Conservation (phyloP, 768 basidiomycete genomes). For the Gelatoporia subvermispora region DNA sequence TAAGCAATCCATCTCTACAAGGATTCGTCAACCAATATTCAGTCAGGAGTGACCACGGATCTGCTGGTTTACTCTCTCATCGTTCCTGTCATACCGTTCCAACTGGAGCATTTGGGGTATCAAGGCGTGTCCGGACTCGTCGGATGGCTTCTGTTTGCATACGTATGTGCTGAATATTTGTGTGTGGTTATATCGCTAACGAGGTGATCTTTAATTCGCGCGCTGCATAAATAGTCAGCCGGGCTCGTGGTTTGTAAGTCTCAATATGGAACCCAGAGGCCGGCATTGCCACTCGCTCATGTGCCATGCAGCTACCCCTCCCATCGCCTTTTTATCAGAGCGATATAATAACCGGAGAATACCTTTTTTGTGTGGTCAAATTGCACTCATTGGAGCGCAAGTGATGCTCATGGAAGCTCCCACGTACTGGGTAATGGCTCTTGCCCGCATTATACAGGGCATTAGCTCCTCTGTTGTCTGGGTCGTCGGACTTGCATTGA, state of each 20-base stretch:
- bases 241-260: conserved; percentile 28
- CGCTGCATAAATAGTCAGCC: no score
- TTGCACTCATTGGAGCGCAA: conserved; percentile 30
- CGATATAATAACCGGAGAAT: conserved; percentile 26
- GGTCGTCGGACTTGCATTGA: conserved; percentile 34
- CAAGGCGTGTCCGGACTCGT: conserved; percentile 27
- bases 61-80: conserved; percentile 34
- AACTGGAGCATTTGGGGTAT: conserved; percentile 31
- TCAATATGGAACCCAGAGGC: no score
- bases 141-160: conserved; percentile 38
- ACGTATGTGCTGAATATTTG: conserved; percentile 21
- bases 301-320: conserved; percentile 27
- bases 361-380: conserved; percentile 27
- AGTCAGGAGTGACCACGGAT: conserved; percentile 28
- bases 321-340: conserved; percentile 33
- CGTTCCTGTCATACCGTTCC: conserved; percentile 36
- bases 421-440: conserved; percentile 32
- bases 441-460: conserved; percentile 36
- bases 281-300: background rate
- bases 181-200: no score
- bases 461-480: conserved; percentile 36
- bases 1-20: background rate
- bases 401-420: conserved; percentile 37
- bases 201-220: background rate
- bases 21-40: background rate